These are phyloP conservation scores for Lipomyces mesembrius DNA, from an alignment of 805 yeast genomes.

Conservation along the genomic window DNA sequence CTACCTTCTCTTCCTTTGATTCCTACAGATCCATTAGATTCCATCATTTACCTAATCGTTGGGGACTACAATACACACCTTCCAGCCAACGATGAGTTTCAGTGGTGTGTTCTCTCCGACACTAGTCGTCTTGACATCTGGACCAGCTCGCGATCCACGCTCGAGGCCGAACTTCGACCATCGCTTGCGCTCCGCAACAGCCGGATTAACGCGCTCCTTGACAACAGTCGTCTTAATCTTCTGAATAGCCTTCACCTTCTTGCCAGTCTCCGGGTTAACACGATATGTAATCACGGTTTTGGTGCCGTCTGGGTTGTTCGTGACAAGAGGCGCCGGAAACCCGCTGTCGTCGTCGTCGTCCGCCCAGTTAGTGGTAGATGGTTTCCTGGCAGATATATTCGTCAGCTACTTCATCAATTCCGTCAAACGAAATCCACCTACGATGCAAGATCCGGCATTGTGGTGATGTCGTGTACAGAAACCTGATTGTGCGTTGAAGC, in stretches of 20 bases:
- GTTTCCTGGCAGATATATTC: constrained; percentile 15
- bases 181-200: constrained; percentile 82
- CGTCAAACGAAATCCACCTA: constrained; percentile 12
- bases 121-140: constrained; percentile 85
- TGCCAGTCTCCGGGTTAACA: constrained; percentile 69
- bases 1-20: constrained; percentile 62
- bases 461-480: not conserved
- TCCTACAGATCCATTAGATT: constrained; percentile 56
- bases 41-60: not conserved
- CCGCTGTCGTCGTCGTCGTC: constrained; percentile 52
- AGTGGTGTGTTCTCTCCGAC: constrained; percentile 82
- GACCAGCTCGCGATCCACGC: constrained; percentile 73
- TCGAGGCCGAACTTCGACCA: constrained; percentile 92
- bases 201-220: constrained; percentile 80
- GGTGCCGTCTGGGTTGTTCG: constrained; percentile 82
- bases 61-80: constrained; percentile 19
- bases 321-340: constrained; percentile 73
- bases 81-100: constrained; percentile 57
- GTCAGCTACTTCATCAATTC: not conserved
- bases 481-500: not conserved
- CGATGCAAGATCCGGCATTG: constrained; percentile 35
- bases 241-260: constrained; percentile 86
- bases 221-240: constrained; percentile 76
- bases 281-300: constrained; percentile 82
- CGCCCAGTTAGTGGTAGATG: constrained; percentile 58